Conservation (phyloP, 768 basidiomycete genomes). For the Termitomyces sp. region DNA sequence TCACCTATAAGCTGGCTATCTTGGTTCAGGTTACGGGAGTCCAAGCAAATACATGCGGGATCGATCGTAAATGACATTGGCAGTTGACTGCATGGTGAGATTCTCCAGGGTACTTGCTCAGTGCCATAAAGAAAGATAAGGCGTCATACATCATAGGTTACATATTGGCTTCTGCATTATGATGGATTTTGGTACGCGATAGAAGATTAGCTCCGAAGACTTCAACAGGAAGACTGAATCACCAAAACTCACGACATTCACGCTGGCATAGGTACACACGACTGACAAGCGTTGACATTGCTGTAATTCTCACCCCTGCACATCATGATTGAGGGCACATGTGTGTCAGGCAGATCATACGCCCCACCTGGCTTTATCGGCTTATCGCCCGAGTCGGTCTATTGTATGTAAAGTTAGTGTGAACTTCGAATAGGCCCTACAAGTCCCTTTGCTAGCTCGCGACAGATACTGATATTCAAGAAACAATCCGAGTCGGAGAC, state of each 20-base stretch:
- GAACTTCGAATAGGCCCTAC: background rate
- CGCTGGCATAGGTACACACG: background rate
- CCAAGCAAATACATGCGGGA: too few species aligned
- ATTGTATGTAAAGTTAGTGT: too few species aligned
- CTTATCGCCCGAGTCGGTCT: too few species aligned
- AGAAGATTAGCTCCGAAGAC: too few species aligned
- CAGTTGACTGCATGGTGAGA: too few species aligned
- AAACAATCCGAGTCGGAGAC: background rate
- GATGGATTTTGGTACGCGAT: background rate
- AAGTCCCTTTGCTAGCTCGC: background rate
- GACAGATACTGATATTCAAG: background rate
- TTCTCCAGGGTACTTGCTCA: background rate
- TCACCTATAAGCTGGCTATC: too few species aligned
- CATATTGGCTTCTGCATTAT: background rate
- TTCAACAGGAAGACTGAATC: background rate
- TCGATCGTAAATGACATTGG: too few species aligned
- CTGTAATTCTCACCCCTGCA: background rate
- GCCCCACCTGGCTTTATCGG: background rate
- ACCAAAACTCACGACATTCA: background rate
- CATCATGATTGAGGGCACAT: background rate
- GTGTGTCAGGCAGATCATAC: background rate
- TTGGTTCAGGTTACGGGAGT: too few species aligned
- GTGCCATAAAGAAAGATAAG: background rate
- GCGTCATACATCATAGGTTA: background rate
- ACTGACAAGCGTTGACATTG: background rate